Conservation (phyloP, 768 basidiomycete genomes). For the Tricholoma sp. region DNA sequence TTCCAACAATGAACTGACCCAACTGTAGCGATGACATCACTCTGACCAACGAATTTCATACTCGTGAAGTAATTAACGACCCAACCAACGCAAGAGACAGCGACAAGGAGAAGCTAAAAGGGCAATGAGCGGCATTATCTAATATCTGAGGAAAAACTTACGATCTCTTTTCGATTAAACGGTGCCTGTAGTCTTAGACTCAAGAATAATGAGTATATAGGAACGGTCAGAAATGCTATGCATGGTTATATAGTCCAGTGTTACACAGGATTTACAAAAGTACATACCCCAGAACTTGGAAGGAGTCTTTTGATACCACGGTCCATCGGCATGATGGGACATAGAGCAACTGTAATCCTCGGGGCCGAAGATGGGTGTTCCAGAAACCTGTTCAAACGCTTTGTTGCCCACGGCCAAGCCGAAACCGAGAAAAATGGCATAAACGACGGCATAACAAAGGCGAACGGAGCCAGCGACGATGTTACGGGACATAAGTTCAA, state of each 20-base stretch:
- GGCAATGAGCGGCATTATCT: background rate
- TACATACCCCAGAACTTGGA: slow-evolving; percentile 63
- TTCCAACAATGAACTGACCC: slow-evolving; percentile 35
- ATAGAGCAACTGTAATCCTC: slow-evolving; percentile 57
- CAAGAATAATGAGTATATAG: slow-evolving; percentile 62
- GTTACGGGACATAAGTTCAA: slow-evolving; percentile 76
- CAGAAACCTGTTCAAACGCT: slow-evolving; percentile 55
- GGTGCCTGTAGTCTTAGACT: slow-evolving; percentile 63
- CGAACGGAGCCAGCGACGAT: slow-evolving; percentile 80
- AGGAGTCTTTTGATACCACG: slow-evolving; percentile 74
- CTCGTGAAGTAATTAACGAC: slow-evolving; percentile 70
- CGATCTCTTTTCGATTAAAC: slow-evolving; percentile 51
- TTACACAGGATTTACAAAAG: background rate
- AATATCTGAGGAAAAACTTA: slow-evolving; percentile 17
- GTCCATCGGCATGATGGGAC: slow-evolving; percentile 50
- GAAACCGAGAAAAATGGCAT: slow-evolving; percentile 72
- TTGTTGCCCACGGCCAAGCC: slow-evolving; percentile 79
- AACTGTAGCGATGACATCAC: slow-evolving; percentile 73
- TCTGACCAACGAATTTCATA: slow-evolving; percentile 55
- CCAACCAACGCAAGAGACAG: slow-evolving; percentile 69
- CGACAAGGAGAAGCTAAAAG: slow-evolving; percentile 36
- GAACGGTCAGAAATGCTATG: slow-evolving; percentile 65
- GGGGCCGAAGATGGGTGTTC: slow-evolving; percentile 37
- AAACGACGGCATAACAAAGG: slow-evolving; percentile 73
- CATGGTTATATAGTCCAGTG: background rate